A percentile compares a stretch with the other conserved stretches of the same genome.
phyloP scores from a whole-genome alignment of 345 rosid genomes.

The Citrus australasica region DNA sequence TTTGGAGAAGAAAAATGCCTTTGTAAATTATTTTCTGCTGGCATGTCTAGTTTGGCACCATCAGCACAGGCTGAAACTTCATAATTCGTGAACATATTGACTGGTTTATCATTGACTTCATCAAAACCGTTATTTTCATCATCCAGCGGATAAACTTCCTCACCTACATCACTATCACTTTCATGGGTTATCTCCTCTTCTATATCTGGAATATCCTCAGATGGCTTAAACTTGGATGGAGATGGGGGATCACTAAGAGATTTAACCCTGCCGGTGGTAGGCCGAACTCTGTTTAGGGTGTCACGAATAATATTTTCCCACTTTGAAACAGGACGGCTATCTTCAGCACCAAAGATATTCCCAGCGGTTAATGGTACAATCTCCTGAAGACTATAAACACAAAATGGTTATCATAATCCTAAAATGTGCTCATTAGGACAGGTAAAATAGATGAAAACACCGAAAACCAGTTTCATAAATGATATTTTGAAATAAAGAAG shows the following conservation, averaged over 20 bases:
- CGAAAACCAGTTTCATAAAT: neutral
- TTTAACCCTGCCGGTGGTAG: conserved; percentile 43
- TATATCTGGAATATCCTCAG: conserved; percentile 54
- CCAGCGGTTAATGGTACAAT: conserved; percentile 94
- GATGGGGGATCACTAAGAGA: conserved; percentile 93
- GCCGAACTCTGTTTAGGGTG: conserved; percentile 58
- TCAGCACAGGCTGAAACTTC: conserved; percentile 7
- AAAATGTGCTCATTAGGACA: neutral
- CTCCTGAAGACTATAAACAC: conserved; percentile 70
- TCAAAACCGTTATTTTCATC: conserved; percentile 40
- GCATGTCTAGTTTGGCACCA: conserved; percentile 25
- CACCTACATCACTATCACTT: conserved; percentile 76
- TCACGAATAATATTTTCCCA: conserved; percentile 91
- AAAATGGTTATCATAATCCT: conserved; percentile 16
- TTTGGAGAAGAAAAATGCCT: conserved; percentile 56
- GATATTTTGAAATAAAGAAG: neutral
- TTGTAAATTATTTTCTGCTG: conserved; percentile 39
- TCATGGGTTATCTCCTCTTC: conserved; percentile 71
- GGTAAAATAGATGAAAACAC: neutral
- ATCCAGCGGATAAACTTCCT: conserved; percentile 72
- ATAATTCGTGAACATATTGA: neutral
- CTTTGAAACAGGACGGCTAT: conserved; percentile 64
- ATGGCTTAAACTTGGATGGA: conserved; percentile 74
- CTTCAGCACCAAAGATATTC: conserved; percentile 93
- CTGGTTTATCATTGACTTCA: conserved; percentile 18